These are phyloP conservation scores for Boletellus dicymbophilus DNA, from an alignment of 1,284 basidiomycete species.

Conservation along the genomic window DNA sequence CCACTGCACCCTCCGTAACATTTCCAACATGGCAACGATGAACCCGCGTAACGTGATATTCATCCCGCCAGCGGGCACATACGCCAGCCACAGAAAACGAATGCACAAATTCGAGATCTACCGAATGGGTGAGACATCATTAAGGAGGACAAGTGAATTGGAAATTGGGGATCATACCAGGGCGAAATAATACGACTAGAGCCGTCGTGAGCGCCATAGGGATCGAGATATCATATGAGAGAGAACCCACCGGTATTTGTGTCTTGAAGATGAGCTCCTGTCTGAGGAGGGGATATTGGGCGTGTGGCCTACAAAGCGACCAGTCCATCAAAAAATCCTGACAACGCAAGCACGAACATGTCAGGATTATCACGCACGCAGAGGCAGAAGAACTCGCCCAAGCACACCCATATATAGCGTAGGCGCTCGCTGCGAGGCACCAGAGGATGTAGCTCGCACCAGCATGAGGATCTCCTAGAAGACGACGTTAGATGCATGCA, in stretches of 20 bases:
- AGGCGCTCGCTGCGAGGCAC: slow-evolving; percentile 63
- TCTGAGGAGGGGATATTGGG: slow-evolving; percentile 66
- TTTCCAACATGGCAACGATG: slow-evolving; percentile 73
- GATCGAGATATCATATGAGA: too few relatives aligned
- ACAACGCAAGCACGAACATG: neutral
- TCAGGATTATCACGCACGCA: neutral
- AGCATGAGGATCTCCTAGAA: slow-evolving; percentile 29
- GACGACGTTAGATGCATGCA: neutral
- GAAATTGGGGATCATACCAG: slow-evolving; percentile 53
- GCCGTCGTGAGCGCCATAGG: too few relatives aligned
- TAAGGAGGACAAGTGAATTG: neutral
- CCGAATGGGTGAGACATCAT: too few relatives aligned
- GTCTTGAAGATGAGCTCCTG: slow-evolving; percentile 73
- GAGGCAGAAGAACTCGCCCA: slow-evolving; percentile 66
- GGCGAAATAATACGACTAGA: slow-evolving; percentile 76
- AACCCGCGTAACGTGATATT: slow-evolving; percentile 66
- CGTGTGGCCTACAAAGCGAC: slow-evolving; percentile 69
- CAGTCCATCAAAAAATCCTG: slow-evolving; percentile 83
- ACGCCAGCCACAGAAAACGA: slow-evolving; percentile 83
- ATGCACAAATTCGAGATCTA: slow-evolving; percentile 75
- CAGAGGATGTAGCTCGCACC: slow-evolving; percentile 62
- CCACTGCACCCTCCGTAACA: slow-evolving; percentile 89
- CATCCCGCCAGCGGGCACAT: slow-evolving; percentile 62
- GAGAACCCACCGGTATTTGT: slow-evolving; percentile 52
- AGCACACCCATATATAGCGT: slow-evolving; percentile 68